Conservation (phyloP, 2,329 filamentous ascomycete genomes). For the Neofusicoccum laricinum region DNA sequence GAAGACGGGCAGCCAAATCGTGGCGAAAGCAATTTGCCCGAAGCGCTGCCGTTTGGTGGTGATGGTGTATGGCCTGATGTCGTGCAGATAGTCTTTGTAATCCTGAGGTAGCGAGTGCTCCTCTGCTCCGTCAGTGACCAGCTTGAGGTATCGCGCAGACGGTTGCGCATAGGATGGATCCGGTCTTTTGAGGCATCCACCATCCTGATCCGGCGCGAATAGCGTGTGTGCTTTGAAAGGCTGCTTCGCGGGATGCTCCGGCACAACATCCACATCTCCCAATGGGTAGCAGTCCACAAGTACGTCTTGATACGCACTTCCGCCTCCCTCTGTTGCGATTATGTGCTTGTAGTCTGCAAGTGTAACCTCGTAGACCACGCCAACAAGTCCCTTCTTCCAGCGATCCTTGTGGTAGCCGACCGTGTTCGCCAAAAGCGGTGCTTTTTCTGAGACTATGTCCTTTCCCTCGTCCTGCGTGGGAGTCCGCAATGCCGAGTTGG, state of each 20-base stretch:
- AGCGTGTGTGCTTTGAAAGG: slow-evolving; percentile 85
- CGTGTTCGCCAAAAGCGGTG: slow-evolving; percentile 23
- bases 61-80: slow-evolving; percentile 66
- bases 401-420: slow-evolving; percentile 51
- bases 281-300: slow-evolving; percentile 74
- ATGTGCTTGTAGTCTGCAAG: slow-evolving; percentile 77
- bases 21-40: slow-evolving; percentile 62
- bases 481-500: slow-evolving; percentile 68
- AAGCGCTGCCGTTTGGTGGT: slow-evolving; percentile 66
- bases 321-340: slow-evolving; percentile 86
- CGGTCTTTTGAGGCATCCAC: slow-evolving; percentile 55
- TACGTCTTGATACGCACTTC: slow-evolving; percentile 79
- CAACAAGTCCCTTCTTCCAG: slow-evolving; percentile 82
- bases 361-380: slow-evolving; percentile 95
- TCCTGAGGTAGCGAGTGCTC: slow-evolving; percentile 77
- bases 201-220: slow-evolving; percentile 57
- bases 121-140: slow-evolving; percentile 73
- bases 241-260: slow-evolving; percentile 57
- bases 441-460: slow-evolving; percentile 26
- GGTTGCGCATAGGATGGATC: slow-evolving; percentile 75
- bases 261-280: slow-evolving; percentile 55
- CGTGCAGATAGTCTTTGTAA: slow-evolving; percentile 71
- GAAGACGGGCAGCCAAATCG: slow-evolving; percentile 59
- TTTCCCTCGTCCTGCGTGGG: slow-evolving; percentile 24
- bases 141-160: slow-evolving; percentile 76